Conservation (phyloP, 2,329 filamentous ascomycete genomes). For the Pyrenophora teres region DNA sequence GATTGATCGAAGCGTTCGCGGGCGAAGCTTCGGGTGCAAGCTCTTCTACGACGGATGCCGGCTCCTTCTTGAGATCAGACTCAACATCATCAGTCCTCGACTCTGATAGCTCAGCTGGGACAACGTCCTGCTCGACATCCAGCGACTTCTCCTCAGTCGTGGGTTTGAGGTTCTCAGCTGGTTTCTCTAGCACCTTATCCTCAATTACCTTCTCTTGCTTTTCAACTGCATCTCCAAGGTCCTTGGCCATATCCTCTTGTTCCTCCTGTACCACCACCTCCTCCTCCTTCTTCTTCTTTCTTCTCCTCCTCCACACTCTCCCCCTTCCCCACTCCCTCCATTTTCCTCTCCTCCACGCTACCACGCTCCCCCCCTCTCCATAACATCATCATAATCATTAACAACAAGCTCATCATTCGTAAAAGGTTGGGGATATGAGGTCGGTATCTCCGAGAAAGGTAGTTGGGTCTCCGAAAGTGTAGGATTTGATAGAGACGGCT, state of each 20-base stretch:
- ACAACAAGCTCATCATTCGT: conserved; percentile 33
- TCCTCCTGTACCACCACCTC: neutral
- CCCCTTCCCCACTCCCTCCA: conserved; percentile 2
- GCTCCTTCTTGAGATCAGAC: conserved; percentile 15
- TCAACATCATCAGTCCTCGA: conserved; percentile 10
- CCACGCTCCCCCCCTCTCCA: conserved; percentile 7
- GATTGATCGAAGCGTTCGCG: neutral
- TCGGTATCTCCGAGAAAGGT: conserved; percentile 38
- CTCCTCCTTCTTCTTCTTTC: neutral
- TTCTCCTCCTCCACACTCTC: conserved; percentile 2
- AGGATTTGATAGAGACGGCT: conserved; percentile 36
- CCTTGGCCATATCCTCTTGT: neutral
- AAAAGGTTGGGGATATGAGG: conserved; percentile 32
- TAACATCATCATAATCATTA: conserved; percentile 14
- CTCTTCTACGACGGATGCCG: conserved; percentile 15
- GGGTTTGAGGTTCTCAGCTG: neutral
- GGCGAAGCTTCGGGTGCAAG: conserved; percentile 6
- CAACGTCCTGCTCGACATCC: conserved; percentile 1
- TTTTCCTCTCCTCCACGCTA: neutral
- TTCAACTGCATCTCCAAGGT: neutral
- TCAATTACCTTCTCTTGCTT: conserved; percentile 18
- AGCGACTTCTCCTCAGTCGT: neutral
- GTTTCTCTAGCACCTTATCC: conserved; percentile 2
- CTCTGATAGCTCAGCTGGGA: conserved; percentile 1
- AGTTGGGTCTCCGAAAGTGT: conserved; percentile 36